Conservation (phyloP, 2,329 filamentous ascomycete genomes). For the Dendryphion nanum region DNA sequence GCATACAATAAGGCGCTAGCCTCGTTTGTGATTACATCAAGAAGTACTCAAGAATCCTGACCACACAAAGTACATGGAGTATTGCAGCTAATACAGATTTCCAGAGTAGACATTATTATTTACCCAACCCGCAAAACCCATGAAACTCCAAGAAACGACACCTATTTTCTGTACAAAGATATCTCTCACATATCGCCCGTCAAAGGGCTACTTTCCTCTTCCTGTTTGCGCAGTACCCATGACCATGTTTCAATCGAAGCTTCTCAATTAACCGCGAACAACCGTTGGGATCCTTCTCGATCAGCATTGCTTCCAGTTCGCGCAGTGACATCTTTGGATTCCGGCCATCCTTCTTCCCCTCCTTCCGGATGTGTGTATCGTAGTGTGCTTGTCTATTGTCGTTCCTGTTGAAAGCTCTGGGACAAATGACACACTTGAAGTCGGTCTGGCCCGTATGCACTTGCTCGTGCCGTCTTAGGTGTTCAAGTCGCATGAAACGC, state of each 20-base stretch:
- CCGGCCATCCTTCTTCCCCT: conserved; percentile 26
- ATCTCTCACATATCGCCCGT: conserved; percentile 1
- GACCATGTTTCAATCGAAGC: conserved; percentile 18
- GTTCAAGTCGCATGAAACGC: conserved; percentile 28
- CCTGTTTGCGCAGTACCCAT: not conserved
- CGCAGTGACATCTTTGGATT: conserved; percentile 21
- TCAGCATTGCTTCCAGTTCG: conserved; percentile 18
- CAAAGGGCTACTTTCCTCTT: too few species aligned
- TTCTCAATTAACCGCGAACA: conserved; percentile 31
- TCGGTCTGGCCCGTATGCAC: conserved; percentile 20
- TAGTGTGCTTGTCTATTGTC: conserved; percentile 38
- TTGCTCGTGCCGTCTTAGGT: conserved; percentile 28
- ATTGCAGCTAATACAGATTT: too few species aligned
- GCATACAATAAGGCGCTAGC: too few species aligned
- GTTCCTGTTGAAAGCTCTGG: conserved; percentile 27
- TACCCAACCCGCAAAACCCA: too few species aligned
- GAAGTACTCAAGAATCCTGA: too few species aligned
- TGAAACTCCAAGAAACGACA: too few species aligned
- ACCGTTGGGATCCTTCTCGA: not conserved
- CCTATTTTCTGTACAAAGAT: too few species aligned
- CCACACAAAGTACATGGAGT: too few species aligned
- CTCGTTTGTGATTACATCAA: too few species aligned
- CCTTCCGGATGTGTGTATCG: conserved; percentile 25
- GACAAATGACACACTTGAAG: conserved; percentile 24
- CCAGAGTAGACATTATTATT: too few species aligned